These are phyloP conservation scores for Clohesyomyces aquaticus DNA, from an alignment of 495 filamentous ascomycete genomes.

Conservation along the genomic window DNA sequence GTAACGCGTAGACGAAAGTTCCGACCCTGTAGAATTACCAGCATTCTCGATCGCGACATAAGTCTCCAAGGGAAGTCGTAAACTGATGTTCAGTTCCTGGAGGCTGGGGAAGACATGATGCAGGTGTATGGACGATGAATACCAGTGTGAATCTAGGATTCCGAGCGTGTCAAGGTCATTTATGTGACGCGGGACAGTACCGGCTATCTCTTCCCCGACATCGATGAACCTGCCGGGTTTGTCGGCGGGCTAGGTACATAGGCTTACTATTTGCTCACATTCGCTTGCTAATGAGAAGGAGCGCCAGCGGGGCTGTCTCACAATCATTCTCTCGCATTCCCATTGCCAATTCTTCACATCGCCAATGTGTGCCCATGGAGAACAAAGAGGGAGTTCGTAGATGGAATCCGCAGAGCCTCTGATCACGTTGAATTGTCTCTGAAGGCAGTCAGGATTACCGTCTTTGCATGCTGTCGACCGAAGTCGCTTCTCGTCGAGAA, in stretches of 20 bases:
- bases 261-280: conserved; percentile 9
- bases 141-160: neutral
- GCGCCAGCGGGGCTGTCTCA: conserved; percentile 2
- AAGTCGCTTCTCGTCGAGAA: no score
- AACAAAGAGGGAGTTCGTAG: no score
- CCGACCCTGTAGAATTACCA: neutral
- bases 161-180: conserved; percentile 13
- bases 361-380: conserved; percentile 21
- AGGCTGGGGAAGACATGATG: conserved; percentile 7
- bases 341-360: conserved; percentile 14
- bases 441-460: no score
- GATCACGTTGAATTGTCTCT: no score
- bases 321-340: neutral
- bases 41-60: conserved; percentile 14
- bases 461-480: no score
- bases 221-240: conserved; percentile 4
- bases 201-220: conserved; percentile 8
- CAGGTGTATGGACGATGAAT: conserved; percentile 11
- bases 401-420: no score
- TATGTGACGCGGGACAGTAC: neutral
- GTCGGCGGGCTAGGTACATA: conserved; percentile 1
- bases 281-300: conserved; percentile 15
- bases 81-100: conserved; percentile 15
- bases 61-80: conserved; percentile 11
- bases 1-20: neutral